Evolutionary conservation across 306 rosid species (phyloP), one percentile per base, ranked within the genome.

Genomic region (Pterocarpus santalinus): DNA sequence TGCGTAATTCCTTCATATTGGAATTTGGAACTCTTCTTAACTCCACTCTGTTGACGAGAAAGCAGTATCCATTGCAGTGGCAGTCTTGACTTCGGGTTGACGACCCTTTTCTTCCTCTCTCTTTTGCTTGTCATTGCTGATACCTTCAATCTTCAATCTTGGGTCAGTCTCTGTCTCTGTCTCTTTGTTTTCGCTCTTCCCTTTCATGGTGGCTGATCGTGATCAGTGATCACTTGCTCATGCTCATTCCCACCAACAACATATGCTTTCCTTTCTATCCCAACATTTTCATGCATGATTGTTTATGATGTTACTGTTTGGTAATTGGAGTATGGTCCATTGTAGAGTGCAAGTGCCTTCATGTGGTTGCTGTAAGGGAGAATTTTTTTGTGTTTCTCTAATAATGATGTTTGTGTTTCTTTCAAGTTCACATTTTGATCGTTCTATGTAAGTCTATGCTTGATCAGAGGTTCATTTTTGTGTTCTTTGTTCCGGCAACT

Each of bases 21-120:
- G 28, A 22, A 22, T 22, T 22, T 22, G 65, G 1, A 38, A 17
- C 53, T 39, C 22, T 2, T n/a, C 1, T 22, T 8, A 7, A 4
- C 13, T 15, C 8, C 4, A 43, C 35, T 58, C 8, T 28, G 56
- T 14, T 15, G 49, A 32, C 4, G 46, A 72, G 44, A 34, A 63
- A 12, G 5, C 15, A 65, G 83, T 28, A 33, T 15, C 13, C 9
- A 16, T 7, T 2, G 38, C 33, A 15, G 34, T 64, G 28, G 2
- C 11, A 55, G 69, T 65, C 28, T 77, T 78, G 91, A 78, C 83
- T 51, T 7, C 1, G 34, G 15, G 12, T 73, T 74, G 87, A 78
- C 81, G 8, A 57, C 1, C 15, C 3, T 7, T 12, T 44, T 8
- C 11, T 2, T 2, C 30, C 8, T 8, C 28, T 34, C 58, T 3